Evolutionary conservation across 176 grass and related monocot genomes (phyloP).

Genomic region (Rhynchospora pubera): DNA sequence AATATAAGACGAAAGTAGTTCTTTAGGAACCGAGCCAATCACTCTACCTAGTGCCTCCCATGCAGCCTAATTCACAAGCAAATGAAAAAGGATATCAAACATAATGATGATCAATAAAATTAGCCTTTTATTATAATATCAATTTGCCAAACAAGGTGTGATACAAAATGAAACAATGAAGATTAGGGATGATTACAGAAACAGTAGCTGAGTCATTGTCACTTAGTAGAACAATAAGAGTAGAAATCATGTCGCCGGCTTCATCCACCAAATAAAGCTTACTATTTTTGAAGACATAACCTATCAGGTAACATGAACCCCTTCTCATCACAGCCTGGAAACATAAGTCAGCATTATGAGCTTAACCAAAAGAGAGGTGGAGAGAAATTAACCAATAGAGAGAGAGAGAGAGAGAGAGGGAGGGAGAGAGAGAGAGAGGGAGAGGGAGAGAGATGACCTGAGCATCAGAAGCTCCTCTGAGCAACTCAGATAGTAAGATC

Average conservation of each 20-base stretch:
- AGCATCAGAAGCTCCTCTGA: slow-evolving; percentile 71
- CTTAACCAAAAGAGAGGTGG: background rate
- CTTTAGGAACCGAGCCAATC: slow-evolving; percentile 75
- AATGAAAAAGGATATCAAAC: background rate
- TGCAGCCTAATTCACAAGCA: slow-evolving; percentile 46
- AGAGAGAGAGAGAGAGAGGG: background rate
- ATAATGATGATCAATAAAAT: background rate
- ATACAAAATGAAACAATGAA: slow-evolving; percentile 7
- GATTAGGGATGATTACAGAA: slow-evolving; percentile 43
- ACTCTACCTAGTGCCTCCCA: slow-evolving; percentile 95
- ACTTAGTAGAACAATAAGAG: slow-evolving; percentile 70
- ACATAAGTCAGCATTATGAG: slow-evolving; percentile 20
- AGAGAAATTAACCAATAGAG: background rate
- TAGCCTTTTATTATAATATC: background rate
- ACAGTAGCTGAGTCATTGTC: slow-evolving; percentile 85
- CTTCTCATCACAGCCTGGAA: slow-evolving; percentile 75
- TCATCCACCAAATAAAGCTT: slow-evolving; percentile 93
- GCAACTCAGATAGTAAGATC: slow-evolving; percentile 73
- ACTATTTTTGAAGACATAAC: slow-evolving; percentile 89
- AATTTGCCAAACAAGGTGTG: background rate
- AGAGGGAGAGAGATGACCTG: slow-evolving; percentile 44
- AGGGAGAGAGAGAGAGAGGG: background rate
- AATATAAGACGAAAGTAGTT: slow-evolving; percentile 77
- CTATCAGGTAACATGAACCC: slow-evolving; percentile 77
- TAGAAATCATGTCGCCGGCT: slow-evolving; percentile 73